Conservation (phyloP, 192 early-diverging fungal genomes). For the Backusella morwellensis region DNA sequence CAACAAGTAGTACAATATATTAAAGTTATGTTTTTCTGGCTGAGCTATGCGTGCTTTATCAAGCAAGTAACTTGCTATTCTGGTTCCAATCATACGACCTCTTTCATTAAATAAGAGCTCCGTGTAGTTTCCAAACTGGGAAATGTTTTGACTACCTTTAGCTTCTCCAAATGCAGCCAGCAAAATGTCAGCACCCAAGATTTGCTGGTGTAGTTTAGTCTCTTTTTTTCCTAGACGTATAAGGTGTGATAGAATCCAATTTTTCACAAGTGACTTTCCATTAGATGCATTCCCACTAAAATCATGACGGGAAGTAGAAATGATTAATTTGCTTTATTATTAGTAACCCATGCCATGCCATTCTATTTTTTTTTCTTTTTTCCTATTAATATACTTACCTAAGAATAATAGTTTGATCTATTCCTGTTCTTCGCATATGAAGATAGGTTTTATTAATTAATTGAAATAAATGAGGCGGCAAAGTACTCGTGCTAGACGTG, state of each 20-base stretch:
- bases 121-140: slow-evolving; percentile 78
- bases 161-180: slow-evolving; percentile 86
- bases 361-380: background rate
- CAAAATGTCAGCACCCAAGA: slow-evolving; percentile 62
- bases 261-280: slow-evolving; percentile 81
- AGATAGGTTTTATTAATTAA: slow-evolving; percentile 72
- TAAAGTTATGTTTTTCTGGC: slow-evolving; percentile 60
- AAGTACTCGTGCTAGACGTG: slow-evolving; percentile 36
- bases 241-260: slow-evolving; percentile 63
- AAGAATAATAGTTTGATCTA: slow-evolving; percentile 50
- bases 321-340: background rate
- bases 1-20: slow-evolving; percentile 93
- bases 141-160: slow-evolving; percentile 67
- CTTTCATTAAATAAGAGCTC: slow-evolving; percentile 91
- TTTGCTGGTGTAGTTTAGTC: slow-evolving; percentile 65
- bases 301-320: background rate
- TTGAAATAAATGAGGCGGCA: slow-evolving; percentile 72
- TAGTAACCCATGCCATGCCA: background rate
- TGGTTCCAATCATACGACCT: slow-evolving; percentile 84
- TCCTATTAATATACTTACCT: slow-evolving; percentile 16
- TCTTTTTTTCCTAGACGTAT: slow-evolving; percentile 70
- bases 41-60: slow-evolving; percentile 78
- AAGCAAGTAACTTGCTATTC: slow-evolving; percentile 80
- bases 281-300: slow-evolving; percentile 79
- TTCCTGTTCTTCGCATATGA: slow-evolving; percentile 71